Evolutionary conservation across 1,139 yeast genomes (phyloP).

Genomic region (Pichia sp.): DNA sequence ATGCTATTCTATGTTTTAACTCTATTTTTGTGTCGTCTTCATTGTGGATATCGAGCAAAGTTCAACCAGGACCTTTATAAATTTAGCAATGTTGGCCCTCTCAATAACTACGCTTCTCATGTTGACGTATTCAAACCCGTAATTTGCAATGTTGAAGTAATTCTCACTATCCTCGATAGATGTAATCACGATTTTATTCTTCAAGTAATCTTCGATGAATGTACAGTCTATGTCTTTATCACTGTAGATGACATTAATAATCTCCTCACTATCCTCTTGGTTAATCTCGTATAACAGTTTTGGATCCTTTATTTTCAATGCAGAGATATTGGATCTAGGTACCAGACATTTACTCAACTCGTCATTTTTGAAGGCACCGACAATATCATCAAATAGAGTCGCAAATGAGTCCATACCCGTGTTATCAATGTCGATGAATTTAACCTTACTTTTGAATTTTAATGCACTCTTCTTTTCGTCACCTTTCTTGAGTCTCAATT

Average conservation of each 20-base stretch:
- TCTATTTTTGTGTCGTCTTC: not conserved
- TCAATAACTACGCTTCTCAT: conserved; percentile 7
- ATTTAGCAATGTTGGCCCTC: not conserved
- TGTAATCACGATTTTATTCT: conserved; percentile 8
- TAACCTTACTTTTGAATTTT: not conserved
- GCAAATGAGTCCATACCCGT: not conserved
- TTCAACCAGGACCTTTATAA: not conserved
- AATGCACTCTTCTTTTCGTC: not conserved
- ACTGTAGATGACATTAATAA: not conserved
- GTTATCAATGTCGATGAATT: not conserved
- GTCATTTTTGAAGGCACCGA: not conserved
- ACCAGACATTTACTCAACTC: not conserved
- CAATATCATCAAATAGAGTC: not conserved
- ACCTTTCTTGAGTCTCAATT: not conserved
- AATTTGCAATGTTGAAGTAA: conserved; percentile 8
- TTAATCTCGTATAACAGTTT: not conserved
- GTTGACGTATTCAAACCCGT: conserved; percentile 8
- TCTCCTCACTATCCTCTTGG: not conserved
- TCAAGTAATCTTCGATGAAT: not conserved
- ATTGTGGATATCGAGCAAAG: conserved; percentile 6
- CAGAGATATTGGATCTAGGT: not conserved
- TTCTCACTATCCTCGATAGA: conserved; percentile 6
- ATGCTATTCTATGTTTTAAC: not conserved
- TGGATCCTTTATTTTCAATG: not conserved
- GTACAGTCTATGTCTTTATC: not conserved